These are phyloP conservation scores for Phlebiopsis gigantea DNA, from an alignment of 768 basidiomycete genomes.

Conservation along the genomic window DNA sequence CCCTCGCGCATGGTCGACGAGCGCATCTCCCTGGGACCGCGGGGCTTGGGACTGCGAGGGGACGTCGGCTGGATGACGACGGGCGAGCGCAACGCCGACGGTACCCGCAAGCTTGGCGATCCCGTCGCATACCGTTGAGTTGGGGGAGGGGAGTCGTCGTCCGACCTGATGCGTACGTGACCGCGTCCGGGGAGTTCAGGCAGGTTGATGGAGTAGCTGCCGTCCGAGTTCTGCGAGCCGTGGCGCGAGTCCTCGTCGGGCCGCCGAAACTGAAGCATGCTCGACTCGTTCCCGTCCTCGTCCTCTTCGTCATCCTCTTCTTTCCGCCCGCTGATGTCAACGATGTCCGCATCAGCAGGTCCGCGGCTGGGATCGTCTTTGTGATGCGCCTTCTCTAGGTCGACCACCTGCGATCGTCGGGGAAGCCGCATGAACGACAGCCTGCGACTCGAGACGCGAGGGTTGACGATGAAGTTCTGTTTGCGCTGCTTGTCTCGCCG, in stretches of 20 bases:
- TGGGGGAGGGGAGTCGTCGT: slow-evolving; percentile 13
- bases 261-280: slow-evolving; percentile 6
- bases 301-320: slow-evolving; percentile 15
- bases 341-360: slow-evolving; percentile 3
- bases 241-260: slow-evolving; percentile 14
- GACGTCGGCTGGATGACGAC: slow-evolving; percentile 1
- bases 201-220: slow-evolving; percentile 25
- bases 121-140: neutral
- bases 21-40: slow-evolving; percentile 23
- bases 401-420: slow-evolving; percentile 4
- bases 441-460: slow-evolving; percentile 17
- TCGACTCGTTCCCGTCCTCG: slow-evolving; percentile 6
- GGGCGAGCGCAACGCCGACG: neutral
- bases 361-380: slow-evolving; percentile 1
- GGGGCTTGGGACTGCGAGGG: slow-evolving; percentile 20
- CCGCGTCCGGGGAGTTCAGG: slow-evolving; percentile 19
- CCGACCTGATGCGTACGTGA: slow-evolving; percentile 13
- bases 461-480: slow-evolving; percentile 24
- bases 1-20: slow-evolving; percentile 12
- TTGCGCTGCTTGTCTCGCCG: slow-evolving; percentile 27
- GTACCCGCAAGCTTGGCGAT: neutral
- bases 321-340: slow-evolving; percentile 12
- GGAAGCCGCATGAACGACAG: slow-evolving; percentile 17
- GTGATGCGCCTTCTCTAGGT: slow-evolving; percentile 6
- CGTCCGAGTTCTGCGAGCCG: slow-evolving; percentile 27